These are phyloP conservation scores for Tulasnella sp. DNA, from an alignment of 768 basidiomycete species.

Conservation along the genomic window DNA sequence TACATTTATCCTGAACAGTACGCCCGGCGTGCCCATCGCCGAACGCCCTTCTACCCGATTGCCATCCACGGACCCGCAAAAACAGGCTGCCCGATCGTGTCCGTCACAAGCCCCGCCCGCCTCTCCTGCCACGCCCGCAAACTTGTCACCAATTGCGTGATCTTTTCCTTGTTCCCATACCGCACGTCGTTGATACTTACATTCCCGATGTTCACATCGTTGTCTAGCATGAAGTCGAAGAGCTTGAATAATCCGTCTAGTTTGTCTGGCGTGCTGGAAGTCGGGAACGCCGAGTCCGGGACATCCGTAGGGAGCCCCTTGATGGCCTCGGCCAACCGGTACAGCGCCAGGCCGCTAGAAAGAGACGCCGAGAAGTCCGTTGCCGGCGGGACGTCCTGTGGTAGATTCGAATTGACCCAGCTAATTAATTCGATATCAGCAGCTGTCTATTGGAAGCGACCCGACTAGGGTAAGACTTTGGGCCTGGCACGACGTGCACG, in stretches of 20 bases:
- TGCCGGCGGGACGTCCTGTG: slow-evolving; percentile 40
- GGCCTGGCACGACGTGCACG: neutral
- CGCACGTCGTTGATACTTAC: slow-evolving; percentile 91
- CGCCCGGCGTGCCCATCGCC: too few species aligned
- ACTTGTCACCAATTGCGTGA: slow-evolving; percentile 64
- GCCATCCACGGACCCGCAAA: slow-evolving; percentile 10
- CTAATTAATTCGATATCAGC: slow-evolving; percentile 40
- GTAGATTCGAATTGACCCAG: slow-evolving; percentile 84
- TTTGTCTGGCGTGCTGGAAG: slow-evolving; percentile 56
- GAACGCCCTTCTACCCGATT: too few species aligned
- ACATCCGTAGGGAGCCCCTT: slow-evolving; percentile 40
- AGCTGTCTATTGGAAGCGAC: neutral
- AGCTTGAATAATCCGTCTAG: slow-evolving; percentile 77
- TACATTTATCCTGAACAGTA: too few species aligned
- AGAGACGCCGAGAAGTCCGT: slow-evolving; percentile 29
- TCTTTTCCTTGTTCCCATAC: slow-evolving; percentile 67
- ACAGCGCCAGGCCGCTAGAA: slow-evolving; percentile 54
- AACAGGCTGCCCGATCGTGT: neutral
- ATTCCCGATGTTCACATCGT: slow-evolving; percentile 77
- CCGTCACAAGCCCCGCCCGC: slow-evolving; percentile 34
- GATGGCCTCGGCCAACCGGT: slow-evolving; percentile 75
- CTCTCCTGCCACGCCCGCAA: slow-evolving; percentile 74
- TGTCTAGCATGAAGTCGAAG: slow-evolving; percentile 87
- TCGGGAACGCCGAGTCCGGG: slow-evolving; percentile 66
- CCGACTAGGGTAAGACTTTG: neutral